Evolutionary conservation across 179 eudicot species (phyloP).

Genomic region (Silene noctiflora): DNA sequence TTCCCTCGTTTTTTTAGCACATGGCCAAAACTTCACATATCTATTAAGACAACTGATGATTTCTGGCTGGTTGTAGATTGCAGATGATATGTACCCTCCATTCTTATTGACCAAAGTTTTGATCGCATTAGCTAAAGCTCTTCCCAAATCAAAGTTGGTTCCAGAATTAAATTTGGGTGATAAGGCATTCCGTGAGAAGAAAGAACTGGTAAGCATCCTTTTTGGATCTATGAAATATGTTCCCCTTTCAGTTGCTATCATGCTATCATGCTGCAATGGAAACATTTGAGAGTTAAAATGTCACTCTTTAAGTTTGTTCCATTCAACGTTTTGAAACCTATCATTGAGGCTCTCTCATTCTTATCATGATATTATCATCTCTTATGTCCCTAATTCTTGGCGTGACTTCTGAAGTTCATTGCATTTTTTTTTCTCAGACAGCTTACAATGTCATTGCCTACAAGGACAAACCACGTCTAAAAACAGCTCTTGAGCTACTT

Average conservation of each 20-base stretch:
- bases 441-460: slow-evolving; percentile 70
- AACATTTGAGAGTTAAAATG: background rate
- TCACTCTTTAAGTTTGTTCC: background rate
- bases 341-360: background rate
- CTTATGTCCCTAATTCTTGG: background rate
- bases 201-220: slow-evolving; percentile 52
- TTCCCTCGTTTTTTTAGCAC: too few relatives aligned
- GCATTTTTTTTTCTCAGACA: slow-evolving; percentile 42
- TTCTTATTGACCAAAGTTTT: slow-evolving; percentile 58
- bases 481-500: slow-evolving; percentile 76
- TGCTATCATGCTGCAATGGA: background rate
- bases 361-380: background rate
- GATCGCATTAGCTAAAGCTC: slow-evolving; percentile 56
- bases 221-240: background rate
- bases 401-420: background rate
- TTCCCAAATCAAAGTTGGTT: slow-evolving; percentile 79
- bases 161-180: slow-evolving; percentile 71
- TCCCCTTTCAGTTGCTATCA: background rate
- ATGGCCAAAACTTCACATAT: background rate
- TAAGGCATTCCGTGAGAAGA: slow-evolving; percentile 77
- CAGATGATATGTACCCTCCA: slow-evolving; percentile 88
- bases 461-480: slow-evolving; percentile 71
- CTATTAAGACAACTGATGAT: slow-evolving; percentile 1
- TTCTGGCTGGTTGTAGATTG: slow-evolving; percentile 50
- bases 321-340: background rate